phyloP scores from a whole-genome alignment of 768 basidiomycete species.

The Mycena metata region DNA sequence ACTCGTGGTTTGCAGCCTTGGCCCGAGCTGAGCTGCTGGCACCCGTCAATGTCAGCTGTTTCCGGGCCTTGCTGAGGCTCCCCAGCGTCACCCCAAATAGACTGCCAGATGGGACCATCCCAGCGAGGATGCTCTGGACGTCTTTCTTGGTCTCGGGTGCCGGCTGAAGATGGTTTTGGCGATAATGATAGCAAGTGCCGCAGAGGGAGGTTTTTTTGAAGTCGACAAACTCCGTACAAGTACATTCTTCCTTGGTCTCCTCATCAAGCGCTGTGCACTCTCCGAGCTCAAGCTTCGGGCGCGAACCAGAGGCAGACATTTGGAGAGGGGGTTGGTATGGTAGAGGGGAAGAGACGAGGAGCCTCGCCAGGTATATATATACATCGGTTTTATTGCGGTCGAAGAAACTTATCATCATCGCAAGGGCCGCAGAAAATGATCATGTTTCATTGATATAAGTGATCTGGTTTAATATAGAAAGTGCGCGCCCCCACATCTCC shows the following conservation, averaged over 20 bases:
- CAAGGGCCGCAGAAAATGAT: background rate
- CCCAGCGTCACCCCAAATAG: no score
- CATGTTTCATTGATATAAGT: conserved; percentile 5
- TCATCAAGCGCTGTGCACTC: background rate
- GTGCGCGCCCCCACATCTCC: conserved; percentile 36
- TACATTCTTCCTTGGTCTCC: background rate
- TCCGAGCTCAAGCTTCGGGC: background rate
- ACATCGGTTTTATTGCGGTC: background rate
- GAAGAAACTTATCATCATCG: background rate
- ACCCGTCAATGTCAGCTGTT: no score
- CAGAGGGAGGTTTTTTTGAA: background rate
- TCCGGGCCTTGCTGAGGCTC: no score
- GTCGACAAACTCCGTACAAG: background rate
- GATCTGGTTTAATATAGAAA: conserved; percentile 20
- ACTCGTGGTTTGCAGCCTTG: background rate
- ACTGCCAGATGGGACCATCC: background rate
- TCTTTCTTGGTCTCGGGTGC: background rate
- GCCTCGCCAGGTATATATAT: background rate
- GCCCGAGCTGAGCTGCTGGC: no score
- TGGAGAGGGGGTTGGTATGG: background rate
- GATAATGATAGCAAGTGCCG: background rate
- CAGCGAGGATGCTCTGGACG: background rate
- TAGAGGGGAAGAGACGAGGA: background rate
- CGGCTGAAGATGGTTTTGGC: background rate
- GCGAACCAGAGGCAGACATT: background rate